Conservation (phyloP, 306 rosid genomes). For the Senna siamea region DNA sequence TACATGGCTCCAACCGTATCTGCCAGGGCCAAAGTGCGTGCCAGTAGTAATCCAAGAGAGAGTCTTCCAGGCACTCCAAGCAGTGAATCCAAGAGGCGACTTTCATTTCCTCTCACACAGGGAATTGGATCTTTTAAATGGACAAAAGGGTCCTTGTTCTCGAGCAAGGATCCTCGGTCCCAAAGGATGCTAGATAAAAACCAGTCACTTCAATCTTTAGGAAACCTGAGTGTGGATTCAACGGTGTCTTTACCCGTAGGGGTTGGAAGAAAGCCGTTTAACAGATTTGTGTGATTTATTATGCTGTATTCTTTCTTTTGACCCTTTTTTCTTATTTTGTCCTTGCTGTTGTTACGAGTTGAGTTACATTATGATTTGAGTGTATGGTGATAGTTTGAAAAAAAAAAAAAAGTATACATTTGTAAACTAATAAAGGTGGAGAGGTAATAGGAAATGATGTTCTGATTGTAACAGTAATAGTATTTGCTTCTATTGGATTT, state of each 20-base stretch:
- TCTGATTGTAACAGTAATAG: conserved; percentile 46
- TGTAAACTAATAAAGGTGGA: conserved; percentile 67
- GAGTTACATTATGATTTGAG: conserved; percentile 52
- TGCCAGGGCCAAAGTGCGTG: conserved; percentile 78
- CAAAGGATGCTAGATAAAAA: conserved; percentile 58
- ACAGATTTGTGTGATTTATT: conserved; percentile 92
- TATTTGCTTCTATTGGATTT: conserved; percentile 33
- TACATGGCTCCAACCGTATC: conserved; percentile 89
- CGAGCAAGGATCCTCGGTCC: conserved; percentile 61
- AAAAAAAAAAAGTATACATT: conserved; percentile 46
- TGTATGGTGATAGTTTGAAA: conserved; percentile 67
- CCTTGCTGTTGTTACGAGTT: conserved; percentile 49
- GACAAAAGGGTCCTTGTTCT: conserved; percentile 68
- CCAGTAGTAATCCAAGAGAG: conserved; percentile 74
- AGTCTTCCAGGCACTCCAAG: conserved; percentile 74
- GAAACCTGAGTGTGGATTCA: conserved; percentile 84
- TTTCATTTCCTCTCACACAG: conserved; percentile 79
- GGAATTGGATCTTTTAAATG: conserved; percentile 85
- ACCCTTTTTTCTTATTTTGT: conserved; percentile 41
- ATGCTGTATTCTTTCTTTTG: conserved; percentile 43
- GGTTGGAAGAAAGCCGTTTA: conserved; percentile 91
- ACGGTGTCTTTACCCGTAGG: conserved; percentile 80
- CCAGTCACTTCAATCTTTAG: conserved; percentile 66
- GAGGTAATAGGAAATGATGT: conserved; percentile 55
- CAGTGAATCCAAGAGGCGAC: conserved; percentile 73